phyloP scores from a whole-genome alignment of 257 asterid genomes.

The Parsonsia alboflavescens region DNA sequence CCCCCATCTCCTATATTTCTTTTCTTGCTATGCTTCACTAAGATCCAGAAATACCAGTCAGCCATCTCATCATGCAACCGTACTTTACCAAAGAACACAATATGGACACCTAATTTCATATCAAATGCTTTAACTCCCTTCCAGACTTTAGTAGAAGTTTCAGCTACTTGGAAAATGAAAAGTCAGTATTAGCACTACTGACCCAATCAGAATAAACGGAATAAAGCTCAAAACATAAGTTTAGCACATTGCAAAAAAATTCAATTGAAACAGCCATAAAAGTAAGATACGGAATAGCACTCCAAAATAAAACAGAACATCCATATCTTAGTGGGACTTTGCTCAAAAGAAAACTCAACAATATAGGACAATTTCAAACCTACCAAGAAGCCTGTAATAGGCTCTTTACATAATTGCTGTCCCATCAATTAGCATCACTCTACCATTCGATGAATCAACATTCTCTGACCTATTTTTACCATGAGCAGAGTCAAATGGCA shows the following conservation, averaged over 20 bases:
- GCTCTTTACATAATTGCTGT: constrained; percentile 86
- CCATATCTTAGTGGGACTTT: neutral
- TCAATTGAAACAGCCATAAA: neutral
- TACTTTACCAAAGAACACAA: neutral
- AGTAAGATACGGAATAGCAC: neutral
- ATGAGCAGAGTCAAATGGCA: constrained; percentile 29
- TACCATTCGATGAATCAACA: constrained; percentile 47
- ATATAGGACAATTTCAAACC: constrained; percentile 10
- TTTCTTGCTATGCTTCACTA: neutral
- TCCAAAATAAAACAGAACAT: constrained; percentile 1
- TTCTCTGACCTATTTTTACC: constrained; percentile 28
- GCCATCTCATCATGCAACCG: neutral
- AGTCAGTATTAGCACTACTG: neutral
- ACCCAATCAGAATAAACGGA: neutral
- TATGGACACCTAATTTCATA: neutral
- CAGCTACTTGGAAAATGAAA: neutral
- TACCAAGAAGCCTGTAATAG: constrained; percentile 89
- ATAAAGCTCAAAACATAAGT: neutral
- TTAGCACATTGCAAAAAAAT: neutral
- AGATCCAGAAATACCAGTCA: neutral
- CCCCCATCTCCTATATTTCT: neutral
- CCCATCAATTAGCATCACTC: constrained; percentile 95
- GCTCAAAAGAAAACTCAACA: neutral
- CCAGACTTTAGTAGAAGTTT: neutral
- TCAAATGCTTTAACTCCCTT: neutral